Conservation (phyloP, 208 protist species). For the Ichthyophonus hoferi region DNA sequence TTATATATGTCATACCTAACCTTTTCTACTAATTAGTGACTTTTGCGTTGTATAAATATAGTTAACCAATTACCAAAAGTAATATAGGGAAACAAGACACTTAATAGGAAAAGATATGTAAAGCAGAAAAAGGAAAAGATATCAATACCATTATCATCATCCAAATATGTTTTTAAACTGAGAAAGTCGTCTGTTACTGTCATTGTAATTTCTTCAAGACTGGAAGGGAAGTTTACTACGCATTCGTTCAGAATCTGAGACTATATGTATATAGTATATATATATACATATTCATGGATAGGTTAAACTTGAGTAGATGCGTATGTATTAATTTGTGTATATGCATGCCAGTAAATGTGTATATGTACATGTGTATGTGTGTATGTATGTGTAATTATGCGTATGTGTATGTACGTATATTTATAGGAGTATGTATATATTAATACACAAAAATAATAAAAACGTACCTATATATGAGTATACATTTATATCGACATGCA, state of each 20-base stretch:
- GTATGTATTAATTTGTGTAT: not conserved
- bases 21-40: too few species aligned
- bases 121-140: not conserved
- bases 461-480: too few species aligned
- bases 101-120: not conserved
- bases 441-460: too few species aligned
- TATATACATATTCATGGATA: not conserved
- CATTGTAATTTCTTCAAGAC: not conserved
- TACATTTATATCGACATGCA: too few species aligned
- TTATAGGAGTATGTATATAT: not conserved
- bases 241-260: not conserved
- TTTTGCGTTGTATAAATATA: not conserved
- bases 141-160: not conserved
- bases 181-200: not conserved
- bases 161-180: not conserved
- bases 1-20: too few species aligned
- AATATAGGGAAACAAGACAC: too few species aligned
- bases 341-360: not conserved
- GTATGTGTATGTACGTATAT: not conserved
- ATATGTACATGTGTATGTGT: not conserved
- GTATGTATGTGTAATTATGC: not conserved
- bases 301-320: not conserved
- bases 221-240: not conserved
- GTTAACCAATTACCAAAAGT: too few species aligned
- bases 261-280: not conserved